phyloP scores from a whole-genome alignment of 352 stramenopile genomes.

The Pythium sp. region DNA sequence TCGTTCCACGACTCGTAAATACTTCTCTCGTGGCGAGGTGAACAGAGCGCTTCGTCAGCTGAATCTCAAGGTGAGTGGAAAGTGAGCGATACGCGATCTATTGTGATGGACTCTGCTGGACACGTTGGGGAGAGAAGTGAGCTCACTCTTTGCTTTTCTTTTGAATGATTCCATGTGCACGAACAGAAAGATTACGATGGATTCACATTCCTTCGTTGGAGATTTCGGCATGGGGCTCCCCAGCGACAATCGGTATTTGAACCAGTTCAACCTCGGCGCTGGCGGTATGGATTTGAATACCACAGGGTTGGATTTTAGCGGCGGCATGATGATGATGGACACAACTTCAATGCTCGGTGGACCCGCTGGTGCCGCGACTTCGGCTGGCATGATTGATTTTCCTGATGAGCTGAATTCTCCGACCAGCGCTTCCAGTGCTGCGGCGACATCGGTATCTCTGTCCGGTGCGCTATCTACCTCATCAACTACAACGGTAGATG shows the following conservation, averaged over 20 bases:
- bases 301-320: conserved; percentile 62
- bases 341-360: conserved; percentile 36
- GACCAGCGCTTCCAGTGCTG: conserved; percentile 22
- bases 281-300: conserved; percentile 38
- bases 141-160: background rate
- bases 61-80: conserved; percentile 3
- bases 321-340: conserved; percentile 70
- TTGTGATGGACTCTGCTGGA: too few relatives aligned
- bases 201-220: conserved; percentile 73
- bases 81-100: background rate
- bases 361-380: conserved; percentile 16
- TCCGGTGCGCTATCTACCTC: conserved; percentile 28
- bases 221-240: conserved; percentile 72
- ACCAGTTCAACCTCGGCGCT: conserved; percentile 59
- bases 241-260: conserved; percentile 71
- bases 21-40: background rate
- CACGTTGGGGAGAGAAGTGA: background rate
- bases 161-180: background rate
- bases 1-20: background rate
- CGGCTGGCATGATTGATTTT: conserved; percentile 78
- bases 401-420: conserved; percentile 85
- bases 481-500: conserved; percentile 35
- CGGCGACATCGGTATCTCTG: conserved; percentile 29
- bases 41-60: background rate
- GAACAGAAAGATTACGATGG: conserved; percentile 31